These are phyloP conservation scores for Plasmopara muralis DNA, from an alignment of 352 stramenopile genomes.

Conservation along the genomic window DNA sequence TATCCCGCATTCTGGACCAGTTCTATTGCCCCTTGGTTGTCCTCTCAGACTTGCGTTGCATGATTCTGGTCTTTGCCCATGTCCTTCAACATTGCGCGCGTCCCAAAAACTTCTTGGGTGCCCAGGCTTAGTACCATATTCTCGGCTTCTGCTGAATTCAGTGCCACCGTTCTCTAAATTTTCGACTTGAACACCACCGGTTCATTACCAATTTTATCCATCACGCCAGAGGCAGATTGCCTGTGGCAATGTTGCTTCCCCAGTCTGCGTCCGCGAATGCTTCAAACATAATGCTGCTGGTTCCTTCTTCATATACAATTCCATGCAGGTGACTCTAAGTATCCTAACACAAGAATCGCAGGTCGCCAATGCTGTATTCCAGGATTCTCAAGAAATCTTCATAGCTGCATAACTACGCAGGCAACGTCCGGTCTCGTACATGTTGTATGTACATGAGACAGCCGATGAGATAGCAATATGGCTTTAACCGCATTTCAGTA, in stretches of 20 bases:
- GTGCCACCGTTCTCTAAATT: background rate
- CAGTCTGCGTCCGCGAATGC: background rate
- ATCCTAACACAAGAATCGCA: background rate
- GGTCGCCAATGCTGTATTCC: too few species aligned
- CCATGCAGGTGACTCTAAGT: background rate
- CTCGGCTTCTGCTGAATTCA: conserved; percentile 11
- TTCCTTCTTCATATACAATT: background rate
- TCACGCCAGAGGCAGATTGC: background rate
- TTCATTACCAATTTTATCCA: conserved; percentile 7
- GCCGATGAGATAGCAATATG: too few species aligned
- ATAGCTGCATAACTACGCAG: too few species aligned
- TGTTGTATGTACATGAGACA: too few species aligned
- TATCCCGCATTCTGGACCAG: background rate
- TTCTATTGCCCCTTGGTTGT: background rate
- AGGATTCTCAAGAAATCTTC: too few species aligned
- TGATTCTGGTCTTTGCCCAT: conserved; percentile 1
- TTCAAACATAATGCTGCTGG: background rate
- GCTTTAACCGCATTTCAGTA: too few species aligned
- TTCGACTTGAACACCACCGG: conserved; percentile 12
- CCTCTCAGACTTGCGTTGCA: background rate
- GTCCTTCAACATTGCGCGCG: background rate
- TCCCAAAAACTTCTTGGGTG: conserved; percentile 6
- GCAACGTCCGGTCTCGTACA: too few species aligned
- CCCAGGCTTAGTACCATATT: conserved; percentile 12
- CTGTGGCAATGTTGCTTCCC: background rate